These are phyloP conservation scores for Paecilomyces sp. DNA, from an alignment of 2,329 filamentous ascomycete species.

Conservation along the genomic window DNA sequence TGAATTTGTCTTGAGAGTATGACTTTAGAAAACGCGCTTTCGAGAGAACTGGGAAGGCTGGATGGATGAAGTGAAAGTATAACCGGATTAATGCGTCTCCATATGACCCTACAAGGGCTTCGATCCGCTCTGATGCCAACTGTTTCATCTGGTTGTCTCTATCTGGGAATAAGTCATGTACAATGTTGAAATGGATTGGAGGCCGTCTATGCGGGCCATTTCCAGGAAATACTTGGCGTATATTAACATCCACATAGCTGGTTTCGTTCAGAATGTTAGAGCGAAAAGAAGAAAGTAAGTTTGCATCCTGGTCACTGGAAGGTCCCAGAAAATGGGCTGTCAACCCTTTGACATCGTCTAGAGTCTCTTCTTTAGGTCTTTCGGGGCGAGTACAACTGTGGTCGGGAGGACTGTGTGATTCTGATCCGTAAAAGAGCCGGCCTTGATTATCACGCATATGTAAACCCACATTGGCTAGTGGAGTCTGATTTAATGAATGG, in stretches of 20 bases:
- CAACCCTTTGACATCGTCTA: conserved; percentile 36
- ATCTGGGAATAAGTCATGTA: conserved; percentile 40
- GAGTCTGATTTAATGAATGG: conserved; percentile 5
- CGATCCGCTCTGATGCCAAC: conserved; percentile 37
- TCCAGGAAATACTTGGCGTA: conserved; percentile 37
- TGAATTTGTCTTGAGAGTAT: conserved; percentile 31
- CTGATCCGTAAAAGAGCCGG: background rate
- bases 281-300: conserved; percentile 42
- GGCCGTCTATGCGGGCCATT: conserved; percentile 26
- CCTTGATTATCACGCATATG: background rate
- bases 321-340: conserved; percentile 43
- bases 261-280: conserved; percentile 42
- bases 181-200: conserved; percentile 41
- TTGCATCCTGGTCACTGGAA: conserved; percentile 41
- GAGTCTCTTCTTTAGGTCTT: conserved; percentile 16
- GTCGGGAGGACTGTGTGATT: conserved; percentile 8
- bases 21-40: conserved; percentile 38
- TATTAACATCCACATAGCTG: conserved; percentile 38
- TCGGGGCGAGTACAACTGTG: background rate
- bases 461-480: conserved; percentile 4
- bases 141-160: conserved; percentile 33
- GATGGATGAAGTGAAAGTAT: conserved; percentile 42
- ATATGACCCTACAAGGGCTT: conserved; percentile 35
- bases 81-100: conserved; percentile 37
- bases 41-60: conserved; percentile 38